phyloP scores from a whole-genome alignment of 441 rosid genomes.

The Hura crepitans region DNA sequence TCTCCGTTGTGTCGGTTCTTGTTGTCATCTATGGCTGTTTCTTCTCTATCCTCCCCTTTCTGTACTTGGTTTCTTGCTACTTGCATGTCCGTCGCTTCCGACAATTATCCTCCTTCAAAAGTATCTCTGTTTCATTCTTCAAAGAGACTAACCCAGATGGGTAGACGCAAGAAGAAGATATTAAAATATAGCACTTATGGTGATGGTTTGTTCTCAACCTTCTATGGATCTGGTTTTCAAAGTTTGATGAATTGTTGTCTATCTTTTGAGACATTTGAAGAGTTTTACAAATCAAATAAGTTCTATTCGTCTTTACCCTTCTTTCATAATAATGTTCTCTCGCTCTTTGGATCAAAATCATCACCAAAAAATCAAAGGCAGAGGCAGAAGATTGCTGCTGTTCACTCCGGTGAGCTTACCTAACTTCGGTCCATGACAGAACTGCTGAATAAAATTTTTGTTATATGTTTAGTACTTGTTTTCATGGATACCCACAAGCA shows the following conservation, averaged over 20 bases:
- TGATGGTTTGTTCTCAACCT: slow-evolving; percentile 9
- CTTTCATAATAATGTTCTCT: slow-evolving; percentile 3
- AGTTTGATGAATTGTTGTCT: slow-evolving; percentile 19
- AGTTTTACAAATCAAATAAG: background rate
- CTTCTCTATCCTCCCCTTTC: slow-evolving; percentile 7
- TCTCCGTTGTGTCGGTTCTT: background rate
- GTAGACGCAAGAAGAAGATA: slow-evolving; percentile 1
- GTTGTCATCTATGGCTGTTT: background rate
- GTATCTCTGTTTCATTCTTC: background rate
- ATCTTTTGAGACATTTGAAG: slow-evolving; percentile 7
- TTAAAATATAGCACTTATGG: background rate
- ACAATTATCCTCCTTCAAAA: slow-evolving; percentile 1
- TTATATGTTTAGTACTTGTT: too few relatives aligned
- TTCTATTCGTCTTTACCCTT: background rate
- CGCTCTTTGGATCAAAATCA: slow-evolving; percentile 12
- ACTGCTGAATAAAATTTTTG: too few relatives aligned
- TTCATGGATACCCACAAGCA: too few relatives aligned
- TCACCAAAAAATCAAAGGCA: background rate
- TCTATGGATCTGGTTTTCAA: slow-evolving; percentile 16
- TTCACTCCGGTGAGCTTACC: slow-evolving; percentile 15
- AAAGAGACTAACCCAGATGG: background rate
- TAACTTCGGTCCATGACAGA: too few relatives aligned
- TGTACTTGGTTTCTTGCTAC: slow-evolving; percentile 9
- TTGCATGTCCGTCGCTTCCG: background rate
- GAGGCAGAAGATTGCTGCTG: slow-evolving; percentile 11